Evolutionary conservation across 106 monocot species (phyloP).

Genomic region (Apostasia shenzhenica): DNA sequence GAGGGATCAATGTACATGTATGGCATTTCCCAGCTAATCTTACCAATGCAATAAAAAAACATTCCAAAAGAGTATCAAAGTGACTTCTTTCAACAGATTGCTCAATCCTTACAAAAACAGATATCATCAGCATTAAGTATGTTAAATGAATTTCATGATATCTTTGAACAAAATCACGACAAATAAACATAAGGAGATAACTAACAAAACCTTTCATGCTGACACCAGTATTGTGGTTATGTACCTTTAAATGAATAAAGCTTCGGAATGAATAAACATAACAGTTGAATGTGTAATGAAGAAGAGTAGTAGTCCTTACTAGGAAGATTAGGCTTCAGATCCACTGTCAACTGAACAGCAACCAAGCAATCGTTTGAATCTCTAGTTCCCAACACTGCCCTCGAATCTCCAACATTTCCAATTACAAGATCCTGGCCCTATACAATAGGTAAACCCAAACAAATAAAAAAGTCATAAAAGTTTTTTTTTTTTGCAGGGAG

Average conservation of each 20-base stretch:
- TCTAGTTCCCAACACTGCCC: conserved; percentile 25
- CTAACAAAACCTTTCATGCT: too few species aligned
- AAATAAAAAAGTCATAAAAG: conserved; percentile 1
- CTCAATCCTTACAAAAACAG: neutral
- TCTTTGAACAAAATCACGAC: neutral
- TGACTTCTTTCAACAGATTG: neutral
- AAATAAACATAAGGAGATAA: neutral
- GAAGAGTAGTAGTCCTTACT: conserved; percentile 9
- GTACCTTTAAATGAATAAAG: too few species aligned
- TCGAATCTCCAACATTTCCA: conserved; percentile 28
- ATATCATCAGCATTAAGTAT: neutral
- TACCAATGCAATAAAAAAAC: neutral
- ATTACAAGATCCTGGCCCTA: conserved; percentile 27
- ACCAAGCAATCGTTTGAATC: conserved; percentile 14
- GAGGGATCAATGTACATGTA: neutral
- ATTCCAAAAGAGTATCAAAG: neutral
- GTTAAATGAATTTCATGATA: neutral
- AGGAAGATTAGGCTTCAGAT: conserved; percentile 30
- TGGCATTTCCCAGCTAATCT: neutral
- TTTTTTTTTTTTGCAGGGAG: neutral
- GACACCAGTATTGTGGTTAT: too few species aligned
- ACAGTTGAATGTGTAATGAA: neutral
- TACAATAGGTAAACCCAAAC: neutral
- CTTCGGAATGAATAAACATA: neutral
- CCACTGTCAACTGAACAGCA: conserved; percentile 27